These are phyloP conservation scores for Ophiostoma perfectum DNA, from an alignment of 2,329 filamentous ascomycete species.

Conservation along the genomic window DNA sequence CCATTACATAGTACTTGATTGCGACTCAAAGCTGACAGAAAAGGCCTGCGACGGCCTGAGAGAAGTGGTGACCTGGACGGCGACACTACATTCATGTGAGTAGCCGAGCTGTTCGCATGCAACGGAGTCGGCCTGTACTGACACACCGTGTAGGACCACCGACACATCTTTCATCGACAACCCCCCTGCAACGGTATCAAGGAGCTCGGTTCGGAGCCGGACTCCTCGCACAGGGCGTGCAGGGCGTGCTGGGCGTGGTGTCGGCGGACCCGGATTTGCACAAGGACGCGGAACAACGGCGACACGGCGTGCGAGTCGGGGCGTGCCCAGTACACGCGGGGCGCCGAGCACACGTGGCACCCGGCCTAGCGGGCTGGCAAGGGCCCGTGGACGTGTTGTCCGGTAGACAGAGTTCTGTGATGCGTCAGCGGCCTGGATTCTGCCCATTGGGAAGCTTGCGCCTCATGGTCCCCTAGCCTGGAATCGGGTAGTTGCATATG, in stretches of 20 bases:
- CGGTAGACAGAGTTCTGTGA: conserved; percentile 34
- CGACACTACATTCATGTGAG: conserved; percentile 82
- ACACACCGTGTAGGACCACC: conserved; percentile 59
- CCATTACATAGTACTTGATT: too few relatives aligned
- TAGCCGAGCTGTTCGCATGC: conserved; percentile 26
- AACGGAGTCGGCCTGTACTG: background rate
- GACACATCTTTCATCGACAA: conserved; percentile 90
- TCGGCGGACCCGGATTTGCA: background rate
- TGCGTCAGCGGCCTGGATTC: background rate
- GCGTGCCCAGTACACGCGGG: conserved; percentile 33
- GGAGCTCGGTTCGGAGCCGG: conserved; percentile 43
- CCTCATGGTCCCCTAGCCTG: background rate
- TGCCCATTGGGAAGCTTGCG: background rate
- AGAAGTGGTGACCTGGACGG: conserved; percentile 40
- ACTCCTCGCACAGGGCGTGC: conserved; percentile 33
- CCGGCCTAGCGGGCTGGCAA: conserved; percentile 43
- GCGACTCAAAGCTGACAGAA: background rate
- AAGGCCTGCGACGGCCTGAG: background rate
- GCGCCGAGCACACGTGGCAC: conserved; percentile 31
- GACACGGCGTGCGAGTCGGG: conserved; percentile 35
- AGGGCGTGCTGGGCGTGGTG: conserved; percentile 41
- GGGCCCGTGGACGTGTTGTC: conserved; percentile 43
- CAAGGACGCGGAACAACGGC: conserved; percentile 34
- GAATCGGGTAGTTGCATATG: conserved; percentile 25
- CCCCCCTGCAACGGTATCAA: conserved; percentile 52